Percentiles rank a stretch among this genome's conserved stretches.
phyloP scores from a whole-genome alignment of 805 yeast genomes.

The Brettanomyces custersianus region DNA sequence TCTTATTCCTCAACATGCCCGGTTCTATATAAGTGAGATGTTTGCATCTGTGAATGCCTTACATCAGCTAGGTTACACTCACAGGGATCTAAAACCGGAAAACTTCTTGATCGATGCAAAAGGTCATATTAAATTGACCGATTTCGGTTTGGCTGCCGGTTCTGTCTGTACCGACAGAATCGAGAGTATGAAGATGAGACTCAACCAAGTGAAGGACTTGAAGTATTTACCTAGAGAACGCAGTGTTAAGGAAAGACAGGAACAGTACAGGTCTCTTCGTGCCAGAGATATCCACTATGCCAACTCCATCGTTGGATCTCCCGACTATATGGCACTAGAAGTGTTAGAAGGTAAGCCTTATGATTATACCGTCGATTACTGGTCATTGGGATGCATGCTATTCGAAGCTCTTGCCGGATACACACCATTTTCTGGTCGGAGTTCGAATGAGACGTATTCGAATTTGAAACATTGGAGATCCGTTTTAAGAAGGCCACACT shows the following conservation, averaged over 20 bases:
- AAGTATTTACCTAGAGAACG: slow-evolving; percentile 61
- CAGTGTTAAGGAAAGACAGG: slow-evolving; percentile 80
- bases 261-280: slow-evolving; percentile 70
- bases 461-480: slow-evolving; percentile 91
- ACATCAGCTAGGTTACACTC: slow-evolving; percentile 93
- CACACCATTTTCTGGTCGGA: slow-evolving; percentile 93
- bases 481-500: slow-evolving; percentile 79
- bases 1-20: slow-evolving; percentile 87
- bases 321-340: slow-evolving; percentile 98
- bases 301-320: slow-evolving; percentile 93
- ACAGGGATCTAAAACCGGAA: slow-evolving; percentile 94
- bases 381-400: slow-evolving; percentile 97
- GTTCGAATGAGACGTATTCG: slow-evolving; percentile 90
- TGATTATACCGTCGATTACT: slow-evolving; percentile 94
- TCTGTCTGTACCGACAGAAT: slow-evolving; percentile 87
- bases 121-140: slow-evolving; percentile 91
- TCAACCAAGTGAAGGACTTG: slow-evolving; percentile 61
- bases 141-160: slow-evolving; percentile 96
- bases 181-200: slow-evolving; percentile 76
- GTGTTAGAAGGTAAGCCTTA: slow-evolving; percentile 90
- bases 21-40: slow-evolving; percentile 95
- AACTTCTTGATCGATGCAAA: slow-evolving; percentile 81
- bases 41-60: slow-evolving; percentile 88
- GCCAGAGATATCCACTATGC: slow-evolving; percentile 80
- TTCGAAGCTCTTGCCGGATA: slow-evolving; percentile 95